phyloP scores from a whole-genome alignment of 331 rosid genomes.

The Erythrophleum ivorense region DNA sequence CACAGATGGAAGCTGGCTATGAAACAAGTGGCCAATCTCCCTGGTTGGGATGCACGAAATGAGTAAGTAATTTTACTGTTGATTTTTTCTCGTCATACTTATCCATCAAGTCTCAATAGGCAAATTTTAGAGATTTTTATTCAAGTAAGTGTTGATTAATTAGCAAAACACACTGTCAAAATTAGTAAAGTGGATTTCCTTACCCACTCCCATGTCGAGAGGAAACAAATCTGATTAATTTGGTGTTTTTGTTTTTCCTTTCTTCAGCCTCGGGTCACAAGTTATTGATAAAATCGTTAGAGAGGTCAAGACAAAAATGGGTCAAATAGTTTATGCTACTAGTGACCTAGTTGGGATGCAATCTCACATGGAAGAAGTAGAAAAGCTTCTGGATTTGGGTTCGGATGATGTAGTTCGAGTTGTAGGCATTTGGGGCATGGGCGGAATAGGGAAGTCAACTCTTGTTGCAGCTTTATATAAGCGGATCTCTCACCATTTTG shows the following conservation, averaged over 20 bases:
- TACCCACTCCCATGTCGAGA: too few species aligned
- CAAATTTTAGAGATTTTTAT: too few species aligned
- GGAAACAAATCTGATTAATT: neutral
- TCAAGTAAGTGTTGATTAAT: too few species aligned
- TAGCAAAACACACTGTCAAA: too few species aligned
- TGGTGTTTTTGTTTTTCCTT: neutral
- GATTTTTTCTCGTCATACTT: too few species aligned
- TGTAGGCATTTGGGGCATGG: neutral
- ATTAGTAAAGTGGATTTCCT: too few species aligned
- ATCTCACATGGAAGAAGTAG: neutral
- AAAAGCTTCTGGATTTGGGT: constrained; percentile 7
- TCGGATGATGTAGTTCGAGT: neutral
- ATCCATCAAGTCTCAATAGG: too few species aligned
- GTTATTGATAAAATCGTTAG: neutral
- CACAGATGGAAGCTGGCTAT: too few species aligned
- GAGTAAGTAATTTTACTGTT: neutral
- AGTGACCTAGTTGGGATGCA: neutral
- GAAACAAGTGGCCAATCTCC: neutral
- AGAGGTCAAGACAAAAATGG: neutral
- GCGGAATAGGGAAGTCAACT: neutral
- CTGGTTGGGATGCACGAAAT: neutral
- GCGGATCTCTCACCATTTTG: neutral
- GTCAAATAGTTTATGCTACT: neutral
- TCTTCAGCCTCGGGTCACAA: neutral
- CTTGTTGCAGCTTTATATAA: neutral